Evolutionary conservation across 768 basidiomycete species (phyloP), one percentile per base, ranked within the genome.

Genomic region (Suillus alpinus): DNA sequence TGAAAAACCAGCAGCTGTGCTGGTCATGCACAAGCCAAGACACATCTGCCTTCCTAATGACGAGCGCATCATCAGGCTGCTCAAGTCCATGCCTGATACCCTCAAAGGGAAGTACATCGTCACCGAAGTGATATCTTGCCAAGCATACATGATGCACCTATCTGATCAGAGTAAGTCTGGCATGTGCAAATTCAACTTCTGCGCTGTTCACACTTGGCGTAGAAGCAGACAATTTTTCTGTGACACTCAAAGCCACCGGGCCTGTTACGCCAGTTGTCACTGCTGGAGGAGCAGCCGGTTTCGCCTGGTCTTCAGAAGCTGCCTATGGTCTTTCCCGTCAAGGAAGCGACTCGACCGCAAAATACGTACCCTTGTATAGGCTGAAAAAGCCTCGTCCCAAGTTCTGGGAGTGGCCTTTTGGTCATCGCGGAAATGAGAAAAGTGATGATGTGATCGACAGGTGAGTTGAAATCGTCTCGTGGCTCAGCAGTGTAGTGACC

Each of bases 71-170:
- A 16, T 37, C 52, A 18, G 2, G 14, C 16, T 55, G 16, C 36
- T 55, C 23, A 55, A 26, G 23, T 10, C 4, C 36, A 18, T 16
- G 7, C 23, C 36, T 18, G 52, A 55, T 18, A 2, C 6, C 23
- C 68, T 77, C 26, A 64, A 53, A n/a, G 65, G 69, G 66, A 77
- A 70, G 59, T 69, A 55, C 50, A 64, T 77, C 57, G 76, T 77
- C 56, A 77, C 77, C 0, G 65, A 63, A 59, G 43, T 67, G 0
- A 59, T 77, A 50, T 10, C 63, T 9, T 78, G 74, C 52, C 71
- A 70, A 18, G 76, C 76, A 1, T 70, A 65, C 20, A 67, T 68
- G 53, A 70, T 76, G 72, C 76, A 73, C 29, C 64, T 75, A 31
- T 73, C 73, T 31, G 60, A 68, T 51, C 71, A 68, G 39, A 62